A percentile compares a stretch with the other conserved stretches of the same genome.
Conservation (phyloP, 2,329 filamentous ascomycete genomes). For the Cercospora sp. region DNA sequence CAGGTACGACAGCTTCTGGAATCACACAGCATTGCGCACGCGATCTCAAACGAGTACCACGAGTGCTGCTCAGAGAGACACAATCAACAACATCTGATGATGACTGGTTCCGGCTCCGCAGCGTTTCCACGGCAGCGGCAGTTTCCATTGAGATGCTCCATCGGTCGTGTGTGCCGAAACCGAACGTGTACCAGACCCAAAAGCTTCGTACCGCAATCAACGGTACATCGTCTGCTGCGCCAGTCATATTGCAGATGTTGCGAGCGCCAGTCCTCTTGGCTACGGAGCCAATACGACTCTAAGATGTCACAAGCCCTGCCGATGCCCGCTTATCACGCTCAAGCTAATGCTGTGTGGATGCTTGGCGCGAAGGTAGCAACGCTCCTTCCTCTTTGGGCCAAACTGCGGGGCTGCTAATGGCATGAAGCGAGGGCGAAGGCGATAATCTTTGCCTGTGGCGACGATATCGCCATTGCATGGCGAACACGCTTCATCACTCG, state of each 20-base stretch:
- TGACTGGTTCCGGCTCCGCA: not conserved
- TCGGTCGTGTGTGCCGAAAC: not conserved
- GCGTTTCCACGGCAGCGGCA: not conserved
- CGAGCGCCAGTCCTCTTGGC: conserved; percentile 1
- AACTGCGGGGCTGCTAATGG: not conserved
- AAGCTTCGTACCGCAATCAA: not conserved
- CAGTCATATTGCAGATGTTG: not conserved
- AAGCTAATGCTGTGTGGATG: conserved; percentile 5
- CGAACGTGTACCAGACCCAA: not conserved
- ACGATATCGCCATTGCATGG: not conserved
- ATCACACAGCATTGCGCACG: not conserved
- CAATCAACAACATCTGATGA: not conserved
- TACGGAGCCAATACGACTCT: conserved; percentile 7
- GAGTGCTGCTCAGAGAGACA: not conserved
- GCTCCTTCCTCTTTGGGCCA: conserved; percentile 10
- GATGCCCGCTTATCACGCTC: conserved; percentile 9
- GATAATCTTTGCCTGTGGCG: not conserved
- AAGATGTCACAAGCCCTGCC: conserved; percentile 15
- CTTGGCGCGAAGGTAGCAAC: not conserved
- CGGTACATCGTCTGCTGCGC: not conserved
- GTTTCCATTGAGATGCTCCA: not conserved
- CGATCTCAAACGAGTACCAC: not conserved
- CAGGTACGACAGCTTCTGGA: conserved; percentile 11
- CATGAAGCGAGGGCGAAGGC: not conserved
- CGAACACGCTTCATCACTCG: not conserved